Percentiles rank a stretch among this genome's conserved stretches.
Evolutionary conservation across 192 early-diverging fungal species (phyloP).

Genomic region (Gigaspora rosea): DNA sequence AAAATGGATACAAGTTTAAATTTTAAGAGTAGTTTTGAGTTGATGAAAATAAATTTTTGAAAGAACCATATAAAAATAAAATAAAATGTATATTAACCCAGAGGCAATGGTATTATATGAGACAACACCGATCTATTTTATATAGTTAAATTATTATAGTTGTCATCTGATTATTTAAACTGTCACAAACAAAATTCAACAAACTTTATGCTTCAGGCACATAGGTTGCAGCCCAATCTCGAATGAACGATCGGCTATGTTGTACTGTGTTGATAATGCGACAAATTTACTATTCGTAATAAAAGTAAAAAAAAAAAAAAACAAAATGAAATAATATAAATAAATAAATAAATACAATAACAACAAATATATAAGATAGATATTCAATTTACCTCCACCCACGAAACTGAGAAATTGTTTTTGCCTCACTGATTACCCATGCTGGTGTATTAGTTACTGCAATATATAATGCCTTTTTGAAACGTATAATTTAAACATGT

Average conservation of each 20-base stretch:
- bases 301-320: neutral
- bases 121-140: neutral
- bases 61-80: no score
- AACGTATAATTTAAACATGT: neutral
- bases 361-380: neutral
- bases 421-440: slow-evolving; percentile 42
- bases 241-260: slow-evolving; percentile 37
- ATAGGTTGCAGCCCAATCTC: slow-evolving; percentile 43
- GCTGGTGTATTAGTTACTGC: slow-evolving; percentile 37
- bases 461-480: slow-evolving; percentile 44
- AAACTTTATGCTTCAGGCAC: slow-evolving; percentile 35
- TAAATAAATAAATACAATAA: no score
- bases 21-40: no score
- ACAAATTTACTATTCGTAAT: slow-evolving; percentile 36
- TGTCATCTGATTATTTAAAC: neutral
- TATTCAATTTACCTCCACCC: neutral
- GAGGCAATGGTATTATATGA: neutral
- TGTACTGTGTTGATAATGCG: slow-evolving; percentile 39
- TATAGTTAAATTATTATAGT: neutral
- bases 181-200: neutral
- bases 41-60: no score
- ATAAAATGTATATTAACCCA: neutral
- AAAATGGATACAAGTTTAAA: no score
- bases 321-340: no score
- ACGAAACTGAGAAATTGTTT: neutral